phyloP scores from a whole-genome alignment of 2,329 filamentous ascomycete genomes.

The Neurospora sp. region DNA sequence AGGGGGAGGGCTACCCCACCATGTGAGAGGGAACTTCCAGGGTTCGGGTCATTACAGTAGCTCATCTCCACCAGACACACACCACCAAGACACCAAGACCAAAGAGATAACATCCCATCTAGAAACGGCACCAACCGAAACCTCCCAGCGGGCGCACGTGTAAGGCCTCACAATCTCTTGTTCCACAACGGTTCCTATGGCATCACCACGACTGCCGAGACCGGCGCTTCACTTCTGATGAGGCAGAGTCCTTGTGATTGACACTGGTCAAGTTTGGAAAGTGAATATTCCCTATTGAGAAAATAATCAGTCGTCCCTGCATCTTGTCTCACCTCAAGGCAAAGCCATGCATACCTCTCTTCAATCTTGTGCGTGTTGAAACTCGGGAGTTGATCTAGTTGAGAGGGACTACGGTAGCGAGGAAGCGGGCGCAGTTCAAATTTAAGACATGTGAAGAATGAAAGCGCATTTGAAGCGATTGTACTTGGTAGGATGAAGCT shows the following conservation, averaged over 20 bases:
- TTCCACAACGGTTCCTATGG: not conserved
- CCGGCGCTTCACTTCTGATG: not conserved
- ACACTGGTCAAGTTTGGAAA: not conserved
- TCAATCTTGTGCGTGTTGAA: not conserved
- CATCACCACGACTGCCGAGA: not conserved
- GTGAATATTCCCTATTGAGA: not conserved
- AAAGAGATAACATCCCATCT: not conserved
- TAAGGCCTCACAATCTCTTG: not conserved
- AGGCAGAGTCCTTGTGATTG: not conserved
- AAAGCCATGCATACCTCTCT: not conserved
- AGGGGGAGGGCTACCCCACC: not conserved
- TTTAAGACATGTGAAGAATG: not conserved
- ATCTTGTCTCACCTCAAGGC: not conserved
- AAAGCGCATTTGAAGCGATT: too few relatives aligned
- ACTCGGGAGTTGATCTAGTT: not conserved
- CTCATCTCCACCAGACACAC: not conserved
- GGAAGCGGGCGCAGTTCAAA: not conserved
- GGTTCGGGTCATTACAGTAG: not conserved
- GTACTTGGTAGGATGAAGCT: too few relatives aligned
- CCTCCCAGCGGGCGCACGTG: not conserved
- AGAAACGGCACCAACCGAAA: not conserved
- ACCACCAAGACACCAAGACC: not conserved
- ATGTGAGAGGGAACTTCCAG: not conserved
- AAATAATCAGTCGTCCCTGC: not conserved
- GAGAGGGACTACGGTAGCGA: not conserved